These are phyloP conservation scores for Ampelomyces quisqualis DNA, from an alignment of 2,329 filamentous ascomycete genomes.

Conservation along the genomic window DNA sequence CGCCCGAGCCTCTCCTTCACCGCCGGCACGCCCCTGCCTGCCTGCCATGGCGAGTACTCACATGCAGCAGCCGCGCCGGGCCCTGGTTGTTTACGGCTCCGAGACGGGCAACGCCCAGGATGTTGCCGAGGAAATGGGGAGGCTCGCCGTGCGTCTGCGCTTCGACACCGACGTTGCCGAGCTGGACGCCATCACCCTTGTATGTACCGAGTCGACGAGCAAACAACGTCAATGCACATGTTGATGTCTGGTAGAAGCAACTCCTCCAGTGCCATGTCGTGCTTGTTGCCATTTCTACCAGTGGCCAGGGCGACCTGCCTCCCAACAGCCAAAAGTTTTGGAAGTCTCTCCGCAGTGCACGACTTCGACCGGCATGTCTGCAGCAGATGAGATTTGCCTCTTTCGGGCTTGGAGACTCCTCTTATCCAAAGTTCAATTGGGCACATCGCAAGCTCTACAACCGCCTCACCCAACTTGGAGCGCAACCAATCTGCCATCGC, in stretches of 20 bases:
- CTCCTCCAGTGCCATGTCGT: constrained; percentile 56
- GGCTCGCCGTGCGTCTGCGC: constrained; percentile 71
- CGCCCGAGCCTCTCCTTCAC: constrained; percentile 2
- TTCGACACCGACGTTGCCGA: constrained; percentile 75
- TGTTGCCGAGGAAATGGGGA: constrained; percentile 79
- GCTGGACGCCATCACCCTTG: constrained; percentile 73
- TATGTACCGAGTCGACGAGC: constrained; percentile 50
- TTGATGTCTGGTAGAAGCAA: constrained; percentile 42
- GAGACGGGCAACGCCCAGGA: constrained; percentile 96
- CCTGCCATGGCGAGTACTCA: constrained; percentile 23
- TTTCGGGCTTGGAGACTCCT: constrained; percentile 92
- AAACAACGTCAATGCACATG: neutral
- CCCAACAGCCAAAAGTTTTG: constrained; percentile 80
- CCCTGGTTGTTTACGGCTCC: constrained; percentile 83
- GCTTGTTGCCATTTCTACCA: constrained; percentile 85
- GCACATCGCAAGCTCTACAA: constrained; percentile 85
- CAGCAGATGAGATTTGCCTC: constrained; percentile 71
- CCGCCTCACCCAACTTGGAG: constrained; percentile 80
- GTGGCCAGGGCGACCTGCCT: constrained; percentile 91
- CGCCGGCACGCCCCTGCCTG: constrained; percentile 3
- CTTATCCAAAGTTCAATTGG: constrained; percentile 96
- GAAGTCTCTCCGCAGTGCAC: constrained; percentile 78
- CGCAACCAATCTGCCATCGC: constrained; percentile 69
- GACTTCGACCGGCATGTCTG: constrained; percentile 70
- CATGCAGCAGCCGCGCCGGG: constrained; percentile 45